Conservation (phyloP, 2,329 filamentous ascomycete genomes). For the Laburnicola sp. region DNA sequence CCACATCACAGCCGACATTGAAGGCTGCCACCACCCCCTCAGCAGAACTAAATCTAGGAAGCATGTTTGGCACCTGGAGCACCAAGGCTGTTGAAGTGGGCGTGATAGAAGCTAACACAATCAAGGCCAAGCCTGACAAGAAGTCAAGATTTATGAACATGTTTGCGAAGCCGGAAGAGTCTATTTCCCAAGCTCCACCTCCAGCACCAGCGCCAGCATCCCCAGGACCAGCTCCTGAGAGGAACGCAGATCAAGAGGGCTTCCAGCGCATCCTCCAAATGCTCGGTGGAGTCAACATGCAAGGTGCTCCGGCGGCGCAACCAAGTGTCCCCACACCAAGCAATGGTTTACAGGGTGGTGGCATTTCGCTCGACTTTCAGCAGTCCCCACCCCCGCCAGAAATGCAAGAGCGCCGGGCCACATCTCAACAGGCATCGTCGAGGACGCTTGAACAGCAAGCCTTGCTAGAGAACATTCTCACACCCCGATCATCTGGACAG, state of each 20-base stretch:
- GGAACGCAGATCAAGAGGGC: slow-evolving; percentile 75
- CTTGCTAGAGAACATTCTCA: slow-evolving; percentile 42
- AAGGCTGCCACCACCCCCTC: slow-evolving; percentile 60
- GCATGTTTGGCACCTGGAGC: slow-evolving; percentile 70
- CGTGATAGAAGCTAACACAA: slow-evolving; percentile 26
- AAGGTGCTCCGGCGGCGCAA: slow-evolving; percentile 16
- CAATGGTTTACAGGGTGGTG: slow-evolving; percentile 36
- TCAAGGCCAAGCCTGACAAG: slow-evolving; percentile 62
- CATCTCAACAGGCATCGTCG: slow-evolving; percentile 23
- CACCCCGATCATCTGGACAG: slow-evolving; percentile 33
- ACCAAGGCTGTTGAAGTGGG: slow-evolving; percentile 50
- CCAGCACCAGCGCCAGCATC: slow-evolving; percentile 21
- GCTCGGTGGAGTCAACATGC: slow-evolving; percentile 60
- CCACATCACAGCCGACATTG: slow-evolving; percentile 26
- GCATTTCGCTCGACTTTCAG: slow-evolving; percentile 37
- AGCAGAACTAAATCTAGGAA: slow-evolving; percentile 71
- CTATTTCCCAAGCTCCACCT: slow-evolving; percentile 19
- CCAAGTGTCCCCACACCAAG: slow-evolving; percentile 25
- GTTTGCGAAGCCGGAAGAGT: slow-evolving; percentile 50
- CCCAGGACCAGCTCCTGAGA: slow-evolving; percentile 40
- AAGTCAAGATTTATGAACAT: slow-evolving; percentile 86
- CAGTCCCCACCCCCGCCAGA: slow-evolving; percentile 35
- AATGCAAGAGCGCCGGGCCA: slow-evolving; percentile 26
- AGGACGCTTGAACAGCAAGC: slow-evolving; percentile 42
- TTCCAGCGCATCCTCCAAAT: slow-evolving; percentile 83